A percentile compares a stretch with the other conserved stretches of the same genome.
These are phyloP conservation scores for Pseudomonodictys pantanalensis DNA, from an alignment of 495 filamentous ascomycete genomes.

Conservation along the genomic window DNA sequence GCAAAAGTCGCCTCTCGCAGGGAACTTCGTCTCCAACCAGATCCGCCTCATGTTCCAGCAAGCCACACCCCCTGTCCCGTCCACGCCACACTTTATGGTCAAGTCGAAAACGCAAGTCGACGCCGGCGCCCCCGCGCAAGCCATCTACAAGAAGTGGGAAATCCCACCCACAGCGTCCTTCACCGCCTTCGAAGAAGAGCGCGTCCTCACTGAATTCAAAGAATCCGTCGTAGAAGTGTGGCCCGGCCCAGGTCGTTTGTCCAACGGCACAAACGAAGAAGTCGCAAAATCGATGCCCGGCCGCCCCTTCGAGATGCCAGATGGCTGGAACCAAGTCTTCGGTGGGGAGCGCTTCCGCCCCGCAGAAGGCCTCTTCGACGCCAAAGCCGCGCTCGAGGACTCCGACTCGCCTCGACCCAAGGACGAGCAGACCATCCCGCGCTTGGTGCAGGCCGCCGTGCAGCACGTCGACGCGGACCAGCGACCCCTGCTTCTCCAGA, in stretches of 20 bases:
- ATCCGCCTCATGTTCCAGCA: conserved; percentile 74
- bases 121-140: conserved; percentile 75
- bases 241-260: conserved; percentile 73
- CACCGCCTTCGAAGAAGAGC: conserved; percentile 82
- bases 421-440: conserved; percentile 70
- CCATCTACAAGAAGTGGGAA: conserved; percentile 62
- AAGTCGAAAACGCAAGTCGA: conserved; percentile 84
- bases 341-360: conserved; percentile 78
- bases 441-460: conserved; percentile 73
- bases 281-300: conserved; percentile 61
- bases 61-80: conserved; percentile 71
- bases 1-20: conserved; percentile 77
- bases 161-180: conserved; percentile 67
- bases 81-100: conserved; percentile 84
- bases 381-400: conserved; percentile 59
- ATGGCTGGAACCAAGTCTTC: conserved; percentile 93
- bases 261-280: conserved; percentile 66
- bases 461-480: conserved; percentile 82
- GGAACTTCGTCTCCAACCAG: conserved; percentile 85
- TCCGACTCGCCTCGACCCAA: conserved; percentile 51
- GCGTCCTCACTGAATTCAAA: conserved; percentile 92
- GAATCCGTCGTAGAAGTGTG: conserved; percentile 93
- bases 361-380: conserved; percentile 85
- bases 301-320: conserved; percentile 92
- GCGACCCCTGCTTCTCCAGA: conserved; percentile 73